Conservation (phyloP, 306 rosid species). For the Ammopiptanthus mongolicus region DNA sequence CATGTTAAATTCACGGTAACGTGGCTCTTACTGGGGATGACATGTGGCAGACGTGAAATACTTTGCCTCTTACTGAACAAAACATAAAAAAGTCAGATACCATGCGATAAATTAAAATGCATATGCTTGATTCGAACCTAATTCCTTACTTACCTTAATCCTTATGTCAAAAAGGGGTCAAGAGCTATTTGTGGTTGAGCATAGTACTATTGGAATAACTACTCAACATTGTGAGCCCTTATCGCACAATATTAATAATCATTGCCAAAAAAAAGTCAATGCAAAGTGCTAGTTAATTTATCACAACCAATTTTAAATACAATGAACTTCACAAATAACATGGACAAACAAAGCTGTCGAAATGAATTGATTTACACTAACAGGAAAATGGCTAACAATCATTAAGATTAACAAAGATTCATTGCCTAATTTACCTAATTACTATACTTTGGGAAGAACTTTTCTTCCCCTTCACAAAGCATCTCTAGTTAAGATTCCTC, state of each 20-base stretch:
- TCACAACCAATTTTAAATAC: slow-evolving; percentile 22
- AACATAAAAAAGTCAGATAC: not conserved
- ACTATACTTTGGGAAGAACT: slow-evolving; percentile 18
- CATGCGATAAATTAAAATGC: not conserved
- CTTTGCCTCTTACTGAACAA: not conserved
- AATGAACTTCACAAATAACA: not conserved
- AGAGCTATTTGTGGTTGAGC: slow-evolving; percentile 17
- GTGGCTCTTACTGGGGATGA: not conserved
- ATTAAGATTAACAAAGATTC: slow-evolving; percentile 17
- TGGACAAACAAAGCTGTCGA: not conserved
- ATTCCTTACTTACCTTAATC: slow-evolving; percentile 4
- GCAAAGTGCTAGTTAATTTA: slow-evolving; percentile 22
- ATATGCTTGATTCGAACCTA: not conserved
- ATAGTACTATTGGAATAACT: slow-evolving; percentile 17
- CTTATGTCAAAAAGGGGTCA: not conserved
- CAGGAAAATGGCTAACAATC: slow-evolving; percentile 12
- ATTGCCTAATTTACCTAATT: slow-evolving; percentile 16
- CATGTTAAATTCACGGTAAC: not conserved
- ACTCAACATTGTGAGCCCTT: slow-evolving; percentile 21
- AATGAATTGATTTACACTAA: slow-evolving; percentile 26
- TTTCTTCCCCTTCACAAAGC: slow-evolving; percentile 28
- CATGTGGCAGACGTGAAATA: not conserved
- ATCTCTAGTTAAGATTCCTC: slow-evolving; percentile 30
- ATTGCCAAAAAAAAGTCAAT: slow-evolving; percentile 26
- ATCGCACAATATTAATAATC: slow-evolving; percentile 26